Base-by-base conservation (phyloP, 139 green algal species). In the Coelastrella sp. region DNA sequence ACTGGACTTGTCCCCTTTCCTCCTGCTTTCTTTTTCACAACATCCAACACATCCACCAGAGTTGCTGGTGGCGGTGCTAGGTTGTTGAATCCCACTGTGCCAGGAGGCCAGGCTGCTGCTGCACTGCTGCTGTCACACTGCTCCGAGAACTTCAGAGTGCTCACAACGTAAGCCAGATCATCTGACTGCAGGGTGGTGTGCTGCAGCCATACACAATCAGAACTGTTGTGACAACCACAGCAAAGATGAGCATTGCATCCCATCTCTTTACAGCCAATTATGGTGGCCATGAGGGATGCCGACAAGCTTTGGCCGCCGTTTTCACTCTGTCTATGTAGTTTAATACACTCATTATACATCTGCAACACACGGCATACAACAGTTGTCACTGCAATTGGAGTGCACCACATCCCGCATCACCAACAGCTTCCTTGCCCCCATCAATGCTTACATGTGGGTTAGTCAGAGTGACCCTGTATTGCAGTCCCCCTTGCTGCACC, bases 121-220 rank as follows among this genome's bases (percentile, higher is more conserved):
- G 48, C n/a, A n/a, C 32, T 57, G 35, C 32, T 30, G 50, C 62
- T 40, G 23, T 30, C 2, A 11, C 3, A 32, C 37, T 37, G 3
- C 6, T 53, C 60, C 9, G 63, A 38, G 8, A 85, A 77, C 17
- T 48, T 15, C 3, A 85, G 79, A 30, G 30, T 67, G 6, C 40
- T 48, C 3, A 86, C 66, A 5, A 86, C 80, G n/a, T 80, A 86
- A 9, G 67, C 80, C 15, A 41, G 32, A 37, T 86, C 80, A 3
- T 30, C 80, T 7, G 32, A 25, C 63, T 68, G 80, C 80, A 86
- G 48, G n/a, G 30, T 21, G 2, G 48, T 71, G 43, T 59, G n/a
- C 79, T 85, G 64, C 11, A 53, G 45, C n/a, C n/a, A n/a, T n/a
- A n/a, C n/a, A n/a, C n/a, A n/a, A n/a, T n/a, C n/a, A n/a, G n/a